Conservation (phyloP, 768 basidiomycete genomes). For the Pisolithus albus region DNA sequence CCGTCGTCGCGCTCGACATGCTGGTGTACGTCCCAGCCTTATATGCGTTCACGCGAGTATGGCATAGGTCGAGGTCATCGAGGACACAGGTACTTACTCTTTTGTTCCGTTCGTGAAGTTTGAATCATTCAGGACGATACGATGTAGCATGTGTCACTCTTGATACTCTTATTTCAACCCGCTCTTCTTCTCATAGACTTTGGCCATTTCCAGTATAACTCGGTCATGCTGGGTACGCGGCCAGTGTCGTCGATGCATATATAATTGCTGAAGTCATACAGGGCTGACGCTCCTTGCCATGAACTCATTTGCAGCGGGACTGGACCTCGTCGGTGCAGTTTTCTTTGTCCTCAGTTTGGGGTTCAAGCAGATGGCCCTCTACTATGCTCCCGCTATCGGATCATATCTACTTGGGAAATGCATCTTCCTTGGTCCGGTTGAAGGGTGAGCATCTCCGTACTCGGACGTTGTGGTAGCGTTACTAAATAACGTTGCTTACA, state of each 20-base stretch:
- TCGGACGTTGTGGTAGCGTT: background rate
- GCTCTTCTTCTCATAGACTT: slow-evolving; percentile 80
- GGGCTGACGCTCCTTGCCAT: slow-evolving; percentile 66
- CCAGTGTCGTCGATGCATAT: background rate
- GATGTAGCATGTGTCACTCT: slow-evolving; percentile 46
- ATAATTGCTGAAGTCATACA: slow-evolving; percentile 17
- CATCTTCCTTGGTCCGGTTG: slow-evolving; percentile 60
- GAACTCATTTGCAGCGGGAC: slow-evolving; percentile 59
- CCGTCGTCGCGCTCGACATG: slow-evolving; percentile 62
- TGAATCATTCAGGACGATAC: slow-evolving; percentile 1
- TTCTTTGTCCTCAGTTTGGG: slow-evolving; percentile 79
- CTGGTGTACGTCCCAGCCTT: slow-evolving; percentile 73
- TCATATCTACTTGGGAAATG: slow-evolving; percentile 89
- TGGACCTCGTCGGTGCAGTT: slow-evolving; percentile 70
- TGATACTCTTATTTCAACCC: slow-evolving; percentile 77
- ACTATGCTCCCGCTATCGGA: slow-evolving; percentile 91
- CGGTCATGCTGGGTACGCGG: slow-evolving; percentile 77
- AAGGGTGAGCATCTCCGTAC: slow-evolving; percentile 48
- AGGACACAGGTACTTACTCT: slow-evolving; percentile 59
- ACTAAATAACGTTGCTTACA: slow-evolving; percentile 4
- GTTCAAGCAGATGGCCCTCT: slow-evolving; percentile 96
- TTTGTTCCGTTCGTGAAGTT: background rate
- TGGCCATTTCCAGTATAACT: slow-evolving; percentile 96
- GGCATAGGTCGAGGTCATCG: slow-evolving; percentile 64
- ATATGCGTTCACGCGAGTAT: slow-evolving; percentile 54